phyloP scores from a whole-genome alignment of 2,329 filamentous ascomycete genomes.

The Reticulascus tulasneorum region DNA sequence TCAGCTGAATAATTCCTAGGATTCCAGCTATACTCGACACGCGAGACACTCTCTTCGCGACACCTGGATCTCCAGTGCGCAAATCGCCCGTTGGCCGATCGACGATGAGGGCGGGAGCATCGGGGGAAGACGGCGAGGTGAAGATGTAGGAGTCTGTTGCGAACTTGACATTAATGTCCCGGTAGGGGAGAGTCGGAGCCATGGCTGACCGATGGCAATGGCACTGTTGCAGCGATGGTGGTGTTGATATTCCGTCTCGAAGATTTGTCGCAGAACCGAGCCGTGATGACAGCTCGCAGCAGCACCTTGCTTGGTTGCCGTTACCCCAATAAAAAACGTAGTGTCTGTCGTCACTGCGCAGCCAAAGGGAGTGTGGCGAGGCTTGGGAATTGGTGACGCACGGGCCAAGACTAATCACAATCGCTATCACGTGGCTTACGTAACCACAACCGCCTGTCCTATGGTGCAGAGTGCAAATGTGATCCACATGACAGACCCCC shows the following conservation, averaged over 20 bases:
- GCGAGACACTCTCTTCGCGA: slow-evolving; percentile 65
- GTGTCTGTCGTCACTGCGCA: slow-evolving; percentile 15
- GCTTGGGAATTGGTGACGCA: slow-evolving; percentile 11
- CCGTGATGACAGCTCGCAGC: slow-evolving; percentile 13
- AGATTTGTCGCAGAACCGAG: slow-evolving; percentile 4
- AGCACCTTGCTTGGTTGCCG: slow-evolving; percentile 7
- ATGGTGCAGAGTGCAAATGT: slow-evolving; percentile 1
- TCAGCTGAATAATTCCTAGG: slow-evolving; percentile 86
- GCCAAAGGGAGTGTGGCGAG: slow-evolving; percentile 1
- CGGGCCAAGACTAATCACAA: slow-evolving; percentile 1
- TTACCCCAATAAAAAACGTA: slow-evolving; percentile 2
- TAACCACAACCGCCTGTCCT: slow-evolving; percentile 1
- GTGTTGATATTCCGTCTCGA: slow-evolving; percentile 1
- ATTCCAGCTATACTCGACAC: slow-evolving; percentile 95
- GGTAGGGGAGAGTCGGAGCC: slow-evolving; percentile 62
- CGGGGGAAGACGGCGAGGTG: slow-evolving; percentile 88
- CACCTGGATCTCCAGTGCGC: slow-evolving; percentile 73
- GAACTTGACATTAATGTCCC: slow-evolving; percentile 95
- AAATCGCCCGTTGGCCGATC: slow-evolving; percentile 91
- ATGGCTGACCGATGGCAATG: slow-evolving; percentile 21
- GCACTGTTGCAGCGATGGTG: slow-evolving; percentile 3
- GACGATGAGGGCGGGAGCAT: slow-evolving; percentile 81
- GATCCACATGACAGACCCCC: neutral
- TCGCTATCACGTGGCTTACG: slow-evolving; percentile 1
- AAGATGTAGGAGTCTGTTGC: slow-evolving; percentile 93